A percentile compares a stretch with the other conserved stretches of the same genome.
Evolutionary conservation across 2,329 filamentous ascomycete genomes (phyloP).

Genomic region (Aspergillus neoniger): DNA sequence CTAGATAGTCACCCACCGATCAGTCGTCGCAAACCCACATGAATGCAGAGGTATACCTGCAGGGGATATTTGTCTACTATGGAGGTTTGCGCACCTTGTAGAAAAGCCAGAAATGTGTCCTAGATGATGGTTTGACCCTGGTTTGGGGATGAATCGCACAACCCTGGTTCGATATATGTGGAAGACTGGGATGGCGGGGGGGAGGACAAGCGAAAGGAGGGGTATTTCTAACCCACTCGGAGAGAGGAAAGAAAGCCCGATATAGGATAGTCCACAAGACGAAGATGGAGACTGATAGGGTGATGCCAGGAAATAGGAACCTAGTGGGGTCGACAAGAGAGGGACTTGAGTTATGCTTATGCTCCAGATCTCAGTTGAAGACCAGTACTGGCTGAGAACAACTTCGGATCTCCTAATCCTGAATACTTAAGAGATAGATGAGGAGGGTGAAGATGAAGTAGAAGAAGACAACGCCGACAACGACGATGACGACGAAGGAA

Average conservation of each 20-base stretch:
- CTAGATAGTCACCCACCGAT: slow-evolving; percentile 14
- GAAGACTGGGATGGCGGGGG: background rate
- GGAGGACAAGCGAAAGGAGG: background rate
- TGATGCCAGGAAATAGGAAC: too few relatives aligned
- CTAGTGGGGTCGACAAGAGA: too few relatives aligned
- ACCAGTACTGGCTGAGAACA: background rate
- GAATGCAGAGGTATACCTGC: background rate
- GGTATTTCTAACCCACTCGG: background rate
- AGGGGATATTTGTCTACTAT: background rate
- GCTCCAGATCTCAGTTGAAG: too few relatives aligned
- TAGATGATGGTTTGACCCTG: background rate
- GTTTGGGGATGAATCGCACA: background rate
- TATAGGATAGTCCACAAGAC: background rate
- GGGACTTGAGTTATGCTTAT: too few relatives aligned
- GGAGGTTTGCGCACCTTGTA: background rate
- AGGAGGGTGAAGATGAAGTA: background rate
- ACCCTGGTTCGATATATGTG: background rate
- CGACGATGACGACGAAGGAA: slow-evolving; percentile 9
- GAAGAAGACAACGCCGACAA: slow-evolving; percentile 11
- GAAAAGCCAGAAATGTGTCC: background rate
- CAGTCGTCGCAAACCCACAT: background rate
- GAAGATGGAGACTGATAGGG: too few relatives aligned
- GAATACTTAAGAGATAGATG: slow-evolving; percentile 10
- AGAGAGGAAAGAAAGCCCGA: background rate
- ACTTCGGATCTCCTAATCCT: slow-evolving; percentile 9